These are phyloP conservation scores for Dimargaris cristalligena DNA, from an alignment of 192 early-diverging fungal species.

Conservation along the genomic window DNA sequence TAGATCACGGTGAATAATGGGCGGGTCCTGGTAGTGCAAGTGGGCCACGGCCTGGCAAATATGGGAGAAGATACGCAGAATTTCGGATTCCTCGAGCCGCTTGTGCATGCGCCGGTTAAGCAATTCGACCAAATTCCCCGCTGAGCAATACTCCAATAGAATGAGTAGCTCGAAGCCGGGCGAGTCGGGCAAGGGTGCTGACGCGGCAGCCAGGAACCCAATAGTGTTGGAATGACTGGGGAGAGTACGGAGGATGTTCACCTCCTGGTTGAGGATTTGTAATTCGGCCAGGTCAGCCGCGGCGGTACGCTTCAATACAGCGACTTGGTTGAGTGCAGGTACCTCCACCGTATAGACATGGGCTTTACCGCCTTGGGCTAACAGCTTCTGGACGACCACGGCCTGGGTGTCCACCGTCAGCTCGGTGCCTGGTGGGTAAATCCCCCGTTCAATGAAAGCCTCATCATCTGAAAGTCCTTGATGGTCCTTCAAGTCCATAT, in stretches of 20 bases:
- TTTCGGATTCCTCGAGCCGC: slow-evolving; percentile 63
- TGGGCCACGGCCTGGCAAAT: slow-evolving; percentile 76
- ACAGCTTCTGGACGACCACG: background rate
- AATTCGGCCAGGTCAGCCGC: slow-evolving; percentile 49
- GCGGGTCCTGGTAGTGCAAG: slow-evolving; percentile 69
- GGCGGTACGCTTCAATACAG: slow-evolving; percentile 70
- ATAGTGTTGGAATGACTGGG: slow-evolving; percentile 72
- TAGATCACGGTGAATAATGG: slow-evolving; percentile 74
- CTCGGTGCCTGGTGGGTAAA: background rate
- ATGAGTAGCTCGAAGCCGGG: slow-evolving; percentile 63
- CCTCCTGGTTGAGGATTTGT: slow-evolving; percentile 49
- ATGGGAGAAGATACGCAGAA: slow-evolving; percentile 77
- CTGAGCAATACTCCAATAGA: slow-evolving; percentile 83
- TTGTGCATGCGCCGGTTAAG: slow-evolving; percentile 65
- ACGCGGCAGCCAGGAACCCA: slow-evolving; percentile 52
- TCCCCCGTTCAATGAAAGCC: background rate
- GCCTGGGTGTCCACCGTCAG: background rate
- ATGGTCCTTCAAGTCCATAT: background rate
- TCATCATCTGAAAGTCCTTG: background rate
- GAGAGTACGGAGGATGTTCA: slow-evolving; percentile 56
- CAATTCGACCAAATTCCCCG: slow-evolving; percentile 53
- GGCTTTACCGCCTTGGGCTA: slow-evolving; percentile 58
- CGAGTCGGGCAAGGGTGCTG: slow-evolving; percentile 30
- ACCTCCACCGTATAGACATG: slow-evolving; percentile 71
- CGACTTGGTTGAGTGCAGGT: slow-evolving; percentile 28